phyloP scores from a whole-genome alignment of 108 stramenopile species.

The Aurantiochytrium sp. region DNA sequence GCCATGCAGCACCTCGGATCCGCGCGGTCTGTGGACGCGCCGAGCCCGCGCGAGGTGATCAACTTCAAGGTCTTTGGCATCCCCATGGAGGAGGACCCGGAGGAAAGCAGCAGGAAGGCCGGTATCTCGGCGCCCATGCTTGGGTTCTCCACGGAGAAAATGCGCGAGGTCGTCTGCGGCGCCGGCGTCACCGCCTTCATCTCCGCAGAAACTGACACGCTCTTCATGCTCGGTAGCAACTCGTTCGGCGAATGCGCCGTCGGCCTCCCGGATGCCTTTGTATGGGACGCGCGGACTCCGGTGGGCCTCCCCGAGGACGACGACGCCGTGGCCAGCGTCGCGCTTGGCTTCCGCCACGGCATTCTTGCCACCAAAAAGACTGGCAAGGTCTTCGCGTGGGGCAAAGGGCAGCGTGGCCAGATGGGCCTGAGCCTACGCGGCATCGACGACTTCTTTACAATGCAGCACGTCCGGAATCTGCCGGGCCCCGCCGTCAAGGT shows the following conservation, averaged over 20 bases:
- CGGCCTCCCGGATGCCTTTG: neutral
- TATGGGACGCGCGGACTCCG: neutral
- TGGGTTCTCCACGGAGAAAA: neutral
- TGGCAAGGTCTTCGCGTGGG: slow-evolving; percentile 13
- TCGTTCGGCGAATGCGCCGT: neutral
- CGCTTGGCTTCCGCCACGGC: slow-evolving; percentile 15
- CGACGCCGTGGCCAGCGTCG: neutral
- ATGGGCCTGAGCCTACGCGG: neutral
- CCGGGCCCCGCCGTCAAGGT: neutral
- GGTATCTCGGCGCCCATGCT: neutral
- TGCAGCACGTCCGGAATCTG: neutral
- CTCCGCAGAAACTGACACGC: neutral
- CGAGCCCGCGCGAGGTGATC: neutral
- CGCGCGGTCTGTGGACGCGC: neutral
- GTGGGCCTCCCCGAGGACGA: neutral
- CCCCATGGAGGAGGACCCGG: neutral
- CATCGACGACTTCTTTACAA: neutral
- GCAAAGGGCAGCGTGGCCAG: slow-evolving; percentile 4
- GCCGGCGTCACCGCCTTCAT: neutral
- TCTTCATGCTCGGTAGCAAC: neutral
- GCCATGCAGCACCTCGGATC: neutral
- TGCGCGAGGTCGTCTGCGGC: neutral
- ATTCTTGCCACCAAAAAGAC: neutral
- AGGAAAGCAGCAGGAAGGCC: neutral
- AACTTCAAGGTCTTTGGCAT: neutral